Conservation (phyloP, 1,139 yeast species). For the Hansenula lynferdii region DNA sequence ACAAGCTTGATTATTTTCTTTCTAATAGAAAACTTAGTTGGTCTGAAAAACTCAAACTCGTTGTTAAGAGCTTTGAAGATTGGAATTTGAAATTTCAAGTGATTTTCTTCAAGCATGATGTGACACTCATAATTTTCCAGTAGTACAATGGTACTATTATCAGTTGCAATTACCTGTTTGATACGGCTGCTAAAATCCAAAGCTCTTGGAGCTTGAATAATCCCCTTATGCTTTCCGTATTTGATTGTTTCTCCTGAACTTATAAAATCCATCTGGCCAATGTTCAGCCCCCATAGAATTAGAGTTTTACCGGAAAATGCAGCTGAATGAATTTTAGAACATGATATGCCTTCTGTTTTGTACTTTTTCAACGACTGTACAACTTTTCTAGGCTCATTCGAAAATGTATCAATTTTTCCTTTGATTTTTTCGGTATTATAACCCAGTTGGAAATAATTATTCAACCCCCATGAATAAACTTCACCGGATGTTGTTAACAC, state of each 20-base stretch:
- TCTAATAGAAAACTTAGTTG: slow-evolving; percentile 41
- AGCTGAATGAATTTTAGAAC: slow-evolving; percentile 67
- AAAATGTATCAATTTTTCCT: slow-evolving; percentile 25
- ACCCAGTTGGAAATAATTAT: slow-evolving; percentile 64
- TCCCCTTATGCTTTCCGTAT: slow-evolving; percentile 31
- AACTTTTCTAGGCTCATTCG: slow-evolving; percentile 43
- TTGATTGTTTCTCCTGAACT: slow-evolving; percentile 27
- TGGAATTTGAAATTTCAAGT: slow-evolving; percentile 43
- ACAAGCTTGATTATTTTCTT: slow-evolving; percentile 25
- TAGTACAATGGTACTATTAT: slow-evolving; percentile 64
- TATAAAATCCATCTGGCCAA: slow-evolving; percentile 79
- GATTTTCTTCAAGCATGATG: slow-evolving; percentile 55
- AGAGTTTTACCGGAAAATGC: slow-evolving; percentile 51
- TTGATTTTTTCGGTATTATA: slow-evolving; percentile 33
- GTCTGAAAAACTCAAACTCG: slow-evolving; percentile 50
- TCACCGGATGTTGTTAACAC: slow-evolving; percentile 46
- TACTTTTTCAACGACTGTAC: slow-evolving; percentile 37
- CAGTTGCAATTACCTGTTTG: slow-evolving; percentile 60
- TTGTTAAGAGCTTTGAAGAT: slow-evolving; percentile 28
- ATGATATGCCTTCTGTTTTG: slow-evolving; percentile 48
- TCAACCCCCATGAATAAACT: slow-evolving; percentile 77
- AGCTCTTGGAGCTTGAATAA: slow-evolving; percentile 36
- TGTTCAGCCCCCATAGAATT: slow-evolving; percentile 75
- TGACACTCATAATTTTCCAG: slow-evolving; percentile 57
- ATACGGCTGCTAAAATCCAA: slow-evolving; percentile 43